These are phyloP conservation scores for Kondoa subrosea DNA, from an alignment of 768 basidiomycete genomes.

Conservation along the genomic window DNA sequence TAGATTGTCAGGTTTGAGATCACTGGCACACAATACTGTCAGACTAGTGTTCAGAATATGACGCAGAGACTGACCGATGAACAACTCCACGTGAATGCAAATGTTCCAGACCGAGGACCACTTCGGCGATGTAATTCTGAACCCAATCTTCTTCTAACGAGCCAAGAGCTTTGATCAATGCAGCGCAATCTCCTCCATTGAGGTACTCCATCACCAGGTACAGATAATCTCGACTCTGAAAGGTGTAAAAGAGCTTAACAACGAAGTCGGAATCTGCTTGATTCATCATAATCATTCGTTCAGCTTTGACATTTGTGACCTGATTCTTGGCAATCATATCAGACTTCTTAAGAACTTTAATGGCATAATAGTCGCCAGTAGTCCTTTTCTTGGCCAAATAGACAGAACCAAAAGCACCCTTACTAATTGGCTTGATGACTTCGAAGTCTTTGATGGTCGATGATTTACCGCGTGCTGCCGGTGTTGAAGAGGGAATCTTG, in stretches of 20 bases:
- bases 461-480: conserved; percentile 58
- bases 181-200: conserved; percentile 93
- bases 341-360: conserved; percentile 99
- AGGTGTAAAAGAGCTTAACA: conserved; percentile 92
- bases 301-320: conserved; percentile 98
- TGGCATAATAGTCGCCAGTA: conserved; percentile 96
- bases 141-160: conserved; percentile 92
- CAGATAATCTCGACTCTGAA: conserved; percentile 96
- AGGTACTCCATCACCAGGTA: conserved; percentile 99
- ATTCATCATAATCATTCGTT: conserved; percentile 98
- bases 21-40: conserved; percentile 40
- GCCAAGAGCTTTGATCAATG: conserved; percentile 88
- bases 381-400: conserved; percentile 96
- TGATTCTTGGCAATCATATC: conserved; percentile 99
- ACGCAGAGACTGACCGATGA: conserved; percentile 49
- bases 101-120: conserved; percentile 84
- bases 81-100: conserved; percentile 89
- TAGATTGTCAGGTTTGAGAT: conserved; percentile 92
- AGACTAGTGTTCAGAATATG: conserved; percentile 30
- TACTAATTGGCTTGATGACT: conserved; percentile 97
- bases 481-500: conserved; percentile 58
- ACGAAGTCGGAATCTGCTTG: conserved; percentile 94
- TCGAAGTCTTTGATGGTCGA: conserved; percentile 98
- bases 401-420: conserved; percentile 95
- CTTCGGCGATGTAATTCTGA: conserved; percentile 87